Evolutionary conservation across 2,329 filamentous ascomycete genomes (phyloP), one percentile per base, ranked within the genome.

Genomic region (Dactylellina parvicollis): DNA sequence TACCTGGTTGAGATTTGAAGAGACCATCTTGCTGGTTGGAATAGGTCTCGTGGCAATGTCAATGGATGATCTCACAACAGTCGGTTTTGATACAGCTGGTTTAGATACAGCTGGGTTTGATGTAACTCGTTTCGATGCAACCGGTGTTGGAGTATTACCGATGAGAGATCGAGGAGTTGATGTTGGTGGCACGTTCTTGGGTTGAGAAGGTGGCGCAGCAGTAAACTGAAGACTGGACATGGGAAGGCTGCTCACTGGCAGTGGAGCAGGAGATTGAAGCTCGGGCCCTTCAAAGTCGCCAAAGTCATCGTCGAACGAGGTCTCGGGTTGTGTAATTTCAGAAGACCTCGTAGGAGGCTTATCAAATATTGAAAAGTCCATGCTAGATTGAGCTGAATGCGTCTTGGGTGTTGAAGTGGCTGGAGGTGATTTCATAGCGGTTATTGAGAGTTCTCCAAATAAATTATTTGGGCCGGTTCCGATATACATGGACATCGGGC

Each of bases 251-350:
- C 42, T 24, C 10, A 46, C 8, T 22, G 34, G 14, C 20, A 26
- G 36, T 7, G 40, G 34, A 24, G 42, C 32, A 38, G 69, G 34
- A 18, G 69, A 28, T 47, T 55, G 46, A 16, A 66, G 47, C 14
- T 50, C 60, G 10, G 60, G 38, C 14, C 60, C 60, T 30, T 73
- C 69, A n/a, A 73, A 73, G 22, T 73, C 69, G 5, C 69, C 69
- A 66, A 73, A 73, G 50, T 73, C 69, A 55, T 73, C 69, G 36
- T 73, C 69, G 18, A 73, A 73, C 12, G 55, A 66, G n/a, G 54
- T 40, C 34, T 73, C 61, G 20, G 61, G 34, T n/a, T 40, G 30
- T 5, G 59, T 44, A 8, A 2, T 55, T 16, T 65, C 52, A 5
- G 60, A 30, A 20, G 54, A 20, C 20, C 61, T 57, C 7, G 46